phyloP scores from a whole-genome alignment of 1,284 basidiomycete genomes.

The Apiotrichum gracile region DNA sequence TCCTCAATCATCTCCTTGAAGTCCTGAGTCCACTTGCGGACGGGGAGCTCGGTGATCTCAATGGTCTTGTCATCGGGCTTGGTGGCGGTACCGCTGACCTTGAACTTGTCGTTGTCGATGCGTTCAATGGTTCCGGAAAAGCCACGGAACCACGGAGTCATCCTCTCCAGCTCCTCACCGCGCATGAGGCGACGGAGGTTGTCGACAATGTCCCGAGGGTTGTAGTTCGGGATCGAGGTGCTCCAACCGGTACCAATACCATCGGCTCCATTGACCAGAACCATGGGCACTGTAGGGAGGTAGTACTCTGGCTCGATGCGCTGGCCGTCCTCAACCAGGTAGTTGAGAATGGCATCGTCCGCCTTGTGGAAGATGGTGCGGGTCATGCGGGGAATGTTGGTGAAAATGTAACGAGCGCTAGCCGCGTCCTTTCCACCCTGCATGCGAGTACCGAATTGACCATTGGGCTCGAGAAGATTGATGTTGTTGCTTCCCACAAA shows the following conservation, averaged over 20 bases:
- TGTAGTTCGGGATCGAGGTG: constrained; percentile 87
- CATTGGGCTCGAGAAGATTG: constrained; percentile 81
- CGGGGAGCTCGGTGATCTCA: constrained; percentile 92
- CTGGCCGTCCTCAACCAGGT: constrained; percentile 81
- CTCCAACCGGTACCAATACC: constrained; percentile 99
- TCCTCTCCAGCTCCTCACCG: constrained; percentile 73
- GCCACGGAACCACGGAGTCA: constrained; percentile 97
- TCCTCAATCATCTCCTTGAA: constrained; percentile 88
- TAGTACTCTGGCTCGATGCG: constrained; percentile 94
- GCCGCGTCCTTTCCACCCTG: constrained; percentile 93
- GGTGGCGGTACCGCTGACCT: constrained; percentile 66
- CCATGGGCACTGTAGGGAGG: constrained; percentile 80
- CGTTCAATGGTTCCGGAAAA: constrained; percentile 82
- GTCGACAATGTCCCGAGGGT: constrained; percentile 81
- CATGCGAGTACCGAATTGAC: constrained; percentile 90
- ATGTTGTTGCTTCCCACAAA: constrained; percentile 96
- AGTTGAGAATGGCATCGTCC: constrained; percentile 79
- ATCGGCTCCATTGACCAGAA: constrained; percentile 90
- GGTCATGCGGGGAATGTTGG: constrained; percentile 71
- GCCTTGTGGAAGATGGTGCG: constrained; percentile 72
- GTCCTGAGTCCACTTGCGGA: constrained; percentile 88
- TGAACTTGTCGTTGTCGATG: constrained; percentile 77
- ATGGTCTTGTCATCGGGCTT: constrained; percentile 83
- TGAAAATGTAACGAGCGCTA: constrained; percentile 95
- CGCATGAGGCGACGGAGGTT: constrained; percentile 85